Conservation (phyloP, 306 rosid species). For the Lathyrus oleraceus region DNA sequence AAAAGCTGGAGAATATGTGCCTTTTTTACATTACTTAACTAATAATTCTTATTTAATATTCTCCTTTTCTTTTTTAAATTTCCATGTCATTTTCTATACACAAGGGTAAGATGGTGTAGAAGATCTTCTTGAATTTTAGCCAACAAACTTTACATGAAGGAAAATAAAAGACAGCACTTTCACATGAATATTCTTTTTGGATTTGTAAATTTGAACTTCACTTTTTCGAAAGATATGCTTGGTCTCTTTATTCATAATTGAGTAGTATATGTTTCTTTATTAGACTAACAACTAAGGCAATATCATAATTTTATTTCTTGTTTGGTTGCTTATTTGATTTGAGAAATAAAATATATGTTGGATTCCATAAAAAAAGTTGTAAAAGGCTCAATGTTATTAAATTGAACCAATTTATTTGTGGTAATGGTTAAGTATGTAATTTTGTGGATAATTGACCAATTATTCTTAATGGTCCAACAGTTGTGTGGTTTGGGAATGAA, state of each 20-base stretch:
- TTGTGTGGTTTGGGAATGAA: too few species aligned
- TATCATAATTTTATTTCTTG: constrained; percentile 2
- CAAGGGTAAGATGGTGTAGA: constrained; percentile 41
- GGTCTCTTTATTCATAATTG: constrained; percentile 35
- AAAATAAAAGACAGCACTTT: constrained; percentile 30
- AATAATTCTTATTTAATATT: constrained; percentile 36
- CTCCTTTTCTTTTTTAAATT: constrained; percentile 9
- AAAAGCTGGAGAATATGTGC: constrained; percentile 76
- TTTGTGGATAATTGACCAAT: too few species aligned
- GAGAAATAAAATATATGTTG: neutral
- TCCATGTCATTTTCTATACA: constrained; percentile 39
- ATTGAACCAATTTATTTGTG: neutral
- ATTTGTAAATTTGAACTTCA: constrained; percentile 40
- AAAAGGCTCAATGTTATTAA: neutral
- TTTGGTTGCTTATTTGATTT: constrained; percentile 4
- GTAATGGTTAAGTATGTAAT: too few species aligned
- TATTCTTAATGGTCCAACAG: too few species aligned
- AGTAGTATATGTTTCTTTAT: constrained; percentile 21
- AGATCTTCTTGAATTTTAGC: constrained; percentile 37
- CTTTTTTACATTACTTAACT: constrained; percentile 43
- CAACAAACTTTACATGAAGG: constrained; percentile 28
- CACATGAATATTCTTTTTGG: constrained; percentile 51
- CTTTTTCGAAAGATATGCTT: constrained; percentile 36
- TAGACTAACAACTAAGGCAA: neutral
- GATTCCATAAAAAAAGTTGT: neutral